These are phyloP conservation scores for Roridomyces roridus DNA, from an alignment of 768 basidiomycete species.

Conservation along the genomic window DNA sequence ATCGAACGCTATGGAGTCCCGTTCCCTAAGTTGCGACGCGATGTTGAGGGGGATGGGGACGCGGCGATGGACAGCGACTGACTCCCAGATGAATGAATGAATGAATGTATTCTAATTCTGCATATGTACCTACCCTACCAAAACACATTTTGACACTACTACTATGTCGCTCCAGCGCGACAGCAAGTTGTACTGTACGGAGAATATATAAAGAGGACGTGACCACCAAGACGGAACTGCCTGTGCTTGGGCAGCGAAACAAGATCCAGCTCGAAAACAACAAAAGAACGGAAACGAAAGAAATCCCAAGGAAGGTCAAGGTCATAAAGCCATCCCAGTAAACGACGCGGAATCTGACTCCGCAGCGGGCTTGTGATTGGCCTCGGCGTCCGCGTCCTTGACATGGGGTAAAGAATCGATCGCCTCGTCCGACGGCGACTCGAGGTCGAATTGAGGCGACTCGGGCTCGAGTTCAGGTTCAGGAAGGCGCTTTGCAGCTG, in stretches of 20 bases:
- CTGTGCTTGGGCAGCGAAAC: neutral
- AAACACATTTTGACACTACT: neutral
- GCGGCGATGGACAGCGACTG: slow-evolving; percentile 6
- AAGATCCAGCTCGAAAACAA: neutral
- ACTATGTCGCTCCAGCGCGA: neutral
- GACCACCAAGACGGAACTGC: neutral
- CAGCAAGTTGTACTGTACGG: slow-evolving; percentile 4
- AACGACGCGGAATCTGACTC: slow-evolving; percentile 5
- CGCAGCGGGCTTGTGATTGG: neutral
- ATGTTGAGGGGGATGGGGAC: neutral
- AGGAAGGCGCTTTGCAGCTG: neutral
- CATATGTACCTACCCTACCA: neutral
- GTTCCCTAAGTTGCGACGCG: slow-evolving; percentile 5
- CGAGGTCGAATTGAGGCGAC: neutral
- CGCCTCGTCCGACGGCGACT: neutral
- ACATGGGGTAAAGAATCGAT: too few species aligned
- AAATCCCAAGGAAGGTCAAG: neutral
- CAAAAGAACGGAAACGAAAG: neutral
- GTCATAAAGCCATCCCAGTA: slow-evolving; percentile 16
- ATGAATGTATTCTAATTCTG: too few species aligned
- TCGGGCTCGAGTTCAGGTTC: too few species aligned
- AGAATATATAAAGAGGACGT: neutral
- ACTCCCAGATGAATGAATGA: too few species aligned
- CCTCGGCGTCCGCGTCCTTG: neutral
- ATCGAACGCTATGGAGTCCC: slow-evolving; percentile 10